These are phyloP conservation scores for Orychophragmus violaceus DNA, from an alignment of 345 rosid genomes.

Conservation along the genomic window DNA sequence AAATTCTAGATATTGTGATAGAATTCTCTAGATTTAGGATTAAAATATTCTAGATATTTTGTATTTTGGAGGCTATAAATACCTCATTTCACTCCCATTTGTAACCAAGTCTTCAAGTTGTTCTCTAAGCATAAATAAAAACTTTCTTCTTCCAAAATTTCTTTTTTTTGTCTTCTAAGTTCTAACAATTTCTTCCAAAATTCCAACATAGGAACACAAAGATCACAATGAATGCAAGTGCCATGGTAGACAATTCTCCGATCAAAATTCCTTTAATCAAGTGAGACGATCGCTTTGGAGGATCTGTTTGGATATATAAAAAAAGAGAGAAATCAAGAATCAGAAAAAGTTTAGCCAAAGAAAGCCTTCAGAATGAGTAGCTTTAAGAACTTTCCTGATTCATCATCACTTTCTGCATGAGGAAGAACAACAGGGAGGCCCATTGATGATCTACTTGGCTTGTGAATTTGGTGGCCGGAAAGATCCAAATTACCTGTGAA, in stretches of 20 bases:
- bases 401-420: slow-evolving; percentile 80
- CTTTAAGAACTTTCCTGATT: slow-evolving; percentile 36
- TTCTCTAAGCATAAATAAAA: too few relatives aligned
- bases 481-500: slow-evolving; percentile 75
- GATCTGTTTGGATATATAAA: neutral
- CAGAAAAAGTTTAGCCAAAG: neutral
- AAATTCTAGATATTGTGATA: too few relatives aligned
- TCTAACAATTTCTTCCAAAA: too few relatives aligned
- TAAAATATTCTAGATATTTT: too few relatives aligned
- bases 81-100: too few relatives aligned
- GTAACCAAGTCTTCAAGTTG: too few relatives aligned
- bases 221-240: slow-evolving; percentile 53
- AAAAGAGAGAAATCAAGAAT: slow-evolving; percentile 3
- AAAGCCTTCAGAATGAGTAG: neutral
- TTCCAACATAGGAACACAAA: slow-evolving; percentile 64
- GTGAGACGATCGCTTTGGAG: slow-evolving; percentile 61
- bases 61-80: too few relatives aligned
- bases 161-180: too few relatives aligned
- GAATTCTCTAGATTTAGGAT: too few relatives aligned
- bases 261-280: slow-evolving; percentile 83
- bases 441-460: slow-evolving; percentile 85
- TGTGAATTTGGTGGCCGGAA: slow-evolving; percentile 85
- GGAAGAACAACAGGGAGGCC: slow-evolving; percentile 96
- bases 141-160: too few relatives aligned
- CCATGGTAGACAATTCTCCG: slow-evolving; percentile 77